Conservation (phyloP, 2,329 filamentous ascomycete genomes). For the Leptographium galeiforme region DNA sequence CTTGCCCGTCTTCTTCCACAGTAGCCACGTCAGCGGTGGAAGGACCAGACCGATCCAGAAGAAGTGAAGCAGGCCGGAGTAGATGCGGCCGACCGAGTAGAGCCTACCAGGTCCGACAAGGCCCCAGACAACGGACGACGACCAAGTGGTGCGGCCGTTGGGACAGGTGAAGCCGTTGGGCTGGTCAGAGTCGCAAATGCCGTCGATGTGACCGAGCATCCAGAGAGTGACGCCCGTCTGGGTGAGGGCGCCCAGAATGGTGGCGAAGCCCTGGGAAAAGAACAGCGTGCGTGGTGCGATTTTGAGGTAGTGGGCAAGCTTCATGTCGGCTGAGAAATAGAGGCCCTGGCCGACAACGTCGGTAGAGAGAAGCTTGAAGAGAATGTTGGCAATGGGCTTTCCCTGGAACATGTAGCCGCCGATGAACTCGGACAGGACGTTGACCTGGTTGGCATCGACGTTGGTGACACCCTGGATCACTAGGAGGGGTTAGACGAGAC, state of each 20-base stretch:
- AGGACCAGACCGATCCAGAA: conserved; percentile 33
- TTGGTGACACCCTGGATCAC: conserved; percentile 34
- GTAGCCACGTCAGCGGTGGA: conserved; percentile 26
- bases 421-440: conserved; percentile 33
- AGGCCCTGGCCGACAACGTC: conserved; percentile 29
- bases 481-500: background rate
- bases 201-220: conserved; percentile 23
- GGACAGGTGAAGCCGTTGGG: conserved; percentile 34
- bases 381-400: conserved; percentile 30
- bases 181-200: conserved; percentile 26
- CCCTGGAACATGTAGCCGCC: conserved; percentile 33
- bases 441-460: conserved; percentile 33
- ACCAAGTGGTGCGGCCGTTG: conserved; percentile 32
- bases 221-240: conserved; percentile 23
- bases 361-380: conserved; percentile 28
- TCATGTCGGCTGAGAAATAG: conserved; percentile 34
- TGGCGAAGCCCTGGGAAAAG: conserved; percentile 31
- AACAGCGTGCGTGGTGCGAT: conserved; percentile 33
- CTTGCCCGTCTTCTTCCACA: conserved; percentile 22
- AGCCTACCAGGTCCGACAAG: conserved; percentile 35
- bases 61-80: conserved; percentile 32
- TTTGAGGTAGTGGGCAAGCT: conserved; percentile 37
- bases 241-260: conserved; percentile 30
- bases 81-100: conserved; percentile 32
- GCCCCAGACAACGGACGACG: conserved; percentile 35